These are phyloP conservation scores for Nemophila menziesii DNA, from an alignment of 257 asterid species.

Conservation along the genomic window DNA sequence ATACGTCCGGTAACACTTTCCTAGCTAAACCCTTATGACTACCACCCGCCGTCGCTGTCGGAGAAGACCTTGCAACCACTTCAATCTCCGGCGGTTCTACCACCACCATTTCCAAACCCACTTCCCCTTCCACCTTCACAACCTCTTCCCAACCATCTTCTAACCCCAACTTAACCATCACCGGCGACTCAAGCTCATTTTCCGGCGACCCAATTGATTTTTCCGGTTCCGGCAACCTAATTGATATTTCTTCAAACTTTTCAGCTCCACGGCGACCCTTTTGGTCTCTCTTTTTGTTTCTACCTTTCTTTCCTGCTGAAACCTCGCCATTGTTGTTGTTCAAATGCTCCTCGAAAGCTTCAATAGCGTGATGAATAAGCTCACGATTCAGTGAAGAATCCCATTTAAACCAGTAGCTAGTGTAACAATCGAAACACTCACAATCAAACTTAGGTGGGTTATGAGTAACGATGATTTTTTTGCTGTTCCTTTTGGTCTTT, in stretches of 20 bases:
- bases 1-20: slow-evolving; percentile 79
- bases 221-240: not conserved
- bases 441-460: slow-evolving; percentile 43
- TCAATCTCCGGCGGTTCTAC: slow-evolving; percentile 24
- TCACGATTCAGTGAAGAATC: slow-evolving; percentile 70
- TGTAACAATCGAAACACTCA: slow-evolving; percentile 65
- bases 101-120: not conserved
- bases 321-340: slow-evolving; percentile 22
- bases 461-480: slow-evolving; percentile 14
- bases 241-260: slow-evolving; percentile 15
- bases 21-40: slow-evolving; percentile 61
- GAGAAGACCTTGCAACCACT: not conserved
- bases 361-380: slow-evolving; percentile 64
- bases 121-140: slow-evolving; percentile 3
- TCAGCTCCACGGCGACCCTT: slow-evolving; percentile 8
- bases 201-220: slow-evolving; percentile 8
- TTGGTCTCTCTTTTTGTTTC: slow-evolving; percentile 35
- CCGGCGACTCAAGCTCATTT: slow-evolving; percentile 5
- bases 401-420: slow-evolving; percentile 65
- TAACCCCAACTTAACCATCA: not conserved
- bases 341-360: slow-evolving; percentile 65
- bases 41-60: slow-evolving; percentile 4
- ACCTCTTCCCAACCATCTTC: slow-evolving; percentile 5
- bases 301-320: slow-evolving; percentile 10
- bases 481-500: slow-evolving; percentile 18